Percentiles rank a stretch among this genome's conserved stretches.
Evolutionary conservation across 306 rosid genomes (phyloP).

Genomic region (Fragaria vesca): DNA sequence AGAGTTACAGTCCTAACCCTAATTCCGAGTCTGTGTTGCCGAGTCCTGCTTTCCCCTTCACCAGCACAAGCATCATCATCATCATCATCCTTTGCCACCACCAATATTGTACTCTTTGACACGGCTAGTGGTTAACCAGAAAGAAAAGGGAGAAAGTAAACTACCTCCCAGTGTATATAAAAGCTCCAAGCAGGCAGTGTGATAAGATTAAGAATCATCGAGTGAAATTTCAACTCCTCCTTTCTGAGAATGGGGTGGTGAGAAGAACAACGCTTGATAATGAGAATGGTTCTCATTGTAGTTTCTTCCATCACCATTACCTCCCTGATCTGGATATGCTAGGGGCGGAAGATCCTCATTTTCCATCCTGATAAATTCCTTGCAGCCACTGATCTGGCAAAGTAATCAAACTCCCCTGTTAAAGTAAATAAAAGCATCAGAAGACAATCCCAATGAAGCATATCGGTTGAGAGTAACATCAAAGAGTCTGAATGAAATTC

Average conservation of each 20-base stretch:
- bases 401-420: constrained; percentile 50
- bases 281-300: constrained; percentile 11
- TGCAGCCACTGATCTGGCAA: constrained; percentile 39
- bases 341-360: constrained; percentile 39
- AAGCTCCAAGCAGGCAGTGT: constrained; percentile 23
- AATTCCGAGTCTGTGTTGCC: constrained; percentile 1
- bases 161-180: constrained; percentile 31
- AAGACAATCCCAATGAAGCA: constrained; percentile 24
- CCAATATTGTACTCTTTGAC: constrained; percentile 4
- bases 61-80: constrained; percentile 8
- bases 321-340: constrained; percentile 27
- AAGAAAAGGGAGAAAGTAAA: constrained; percentile 23
- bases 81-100: constrained; percentile 12
- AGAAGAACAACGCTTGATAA: constrained; percentile 22
- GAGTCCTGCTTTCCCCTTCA: constrained; percentile 29
- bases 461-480: not conserved
- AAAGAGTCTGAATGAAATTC: not conserved
- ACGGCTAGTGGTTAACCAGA: constrained; percentile 21
- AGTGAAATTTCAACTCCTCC: constrained; percentile 18
- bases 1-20: constrained; percentile 35
- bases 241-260: constrained; percentile 13
- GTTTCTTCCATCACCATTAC: constrained; percentile 34
- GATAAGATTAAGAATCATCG: constrained; percentile 10
- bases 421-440: constrained; percentile 32
- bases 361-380: constrained; percentile 35